Percentiles rank a stretch among this genome's conserved stretches.
phyloP scores from a whole-genome alignment of 192 early-diverging fungal genomes.

The Backusella circina region DNA sequence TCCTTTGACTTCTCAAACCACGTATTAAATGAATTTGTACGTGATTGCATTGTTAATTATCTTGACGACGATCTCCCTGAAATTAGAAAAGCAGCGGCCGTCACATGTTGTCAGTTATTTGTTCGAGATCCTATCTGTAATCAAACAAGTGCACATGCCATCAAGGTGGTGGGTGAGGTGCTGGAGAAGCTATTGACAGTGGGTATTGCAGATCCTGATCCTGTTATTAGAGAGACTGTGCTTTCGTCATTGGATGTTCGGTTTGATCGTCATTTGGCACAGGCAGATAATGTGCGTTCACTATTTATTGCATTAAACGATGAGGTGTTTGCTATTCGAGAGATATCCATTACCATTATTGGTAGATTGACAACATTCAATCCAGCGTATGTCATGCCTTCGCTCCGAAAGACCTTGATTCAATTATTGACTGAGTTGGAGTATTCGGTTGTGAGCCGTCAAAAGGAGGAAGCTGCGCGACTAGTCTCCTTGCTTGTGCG shows the following conservation, averaged over 20 bases:
- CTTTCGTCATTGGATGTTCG: slow-evolving; percentile 72
- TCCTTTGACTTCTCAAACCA: slow-evolving; percentile 84
- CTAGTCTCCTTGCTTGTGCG: slow-evolving; percentile 73
- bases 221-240: slow-evolving; percentile 73
- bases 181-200: slow-evolving; percentile 86
- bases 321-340: slow-evolving; percentile 84
- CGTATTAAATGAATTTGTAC: slow-evolving; percentile 86
- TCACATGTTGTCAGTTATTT: slow-evolving; percentile 82
- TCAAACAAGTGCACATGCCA: slow-evolving; percentile 69
- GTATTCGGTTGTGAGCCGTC: slow-evolving; percentile 75
- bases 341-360: slow-evolving; percentile 79
- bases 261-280: slow-evolving; percentile 88
- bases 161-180: slow-evolving; percentile 82
- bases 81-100: slow-evolving; percentile 80
- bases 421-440: slow-evolving; percentile 90
- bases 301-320: slow-evolving; percentile 89
- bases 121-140: slow-evolving; percentile 79
- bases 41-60: slow-evolving; percentile 79
- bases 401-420: slow-evolving; percentile 79
- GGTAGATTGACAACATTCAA: slow-evolving; percentile 84
- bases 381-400: slow-evolving; percentile 91
- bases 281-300: slow-evolving; percentile 86
- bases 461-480: slow-evolving; percentile 84
- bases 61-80: slow-evolving; percentile 73
- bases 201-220: slow-evolving; percentile 84